phyloP scores from a whole-genome alignment of 1,284 basidiomycete genomes.

The Heterobasidion parviporum region DNA sequence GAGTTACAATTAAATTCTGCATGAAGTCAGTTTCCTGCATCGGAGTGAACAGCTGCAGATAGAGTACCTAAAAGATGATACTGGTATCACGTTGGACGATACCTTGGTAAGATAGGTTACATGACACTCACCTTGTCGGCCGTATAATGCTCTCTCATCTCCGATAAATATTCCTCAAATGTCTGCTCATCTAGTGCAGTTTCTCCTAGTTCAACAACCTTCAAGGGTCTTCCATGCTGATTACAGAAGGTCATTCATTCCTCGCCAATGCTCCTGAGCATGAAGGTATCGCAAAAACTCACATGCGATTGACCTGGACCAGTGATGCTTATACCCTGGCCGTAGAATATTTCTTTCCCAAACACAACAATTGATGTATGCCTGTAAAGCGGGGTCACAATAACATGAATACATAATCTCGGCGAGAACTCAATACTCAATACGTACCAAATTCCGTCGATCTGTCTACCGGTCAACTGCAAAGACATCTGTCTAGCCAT shows the following conservation, averaged over 20 bases:
- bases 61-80: conserved; percentile 80
- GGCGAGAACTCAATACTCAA: not conserved
- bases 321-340: conserved; percentile 69
- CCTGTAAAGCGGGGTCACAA: conserved; percentile 29
- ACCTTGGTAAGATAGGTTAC: not conserved
- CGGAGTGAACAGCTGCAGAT: conserved; percentile 3
- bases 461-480: conserved; percentile 77
- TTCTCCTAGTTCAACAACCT: conserved; percentile 74
- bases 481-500: conserved; percentile 70
- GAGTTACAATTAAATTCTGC: conserved; percentile 86
- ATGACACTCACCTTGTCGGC: conserved; percentile 63
- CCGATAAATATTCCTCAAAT: conserved; percentile 72
- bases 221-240: conserved; percentile 73
- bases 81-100: conserved; percentile 24
- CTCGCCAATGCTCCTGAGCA: conserved; percentile 3
- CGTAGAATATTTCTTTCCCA: conserved; percentile 83
- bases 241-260: conserved; percentile 5
- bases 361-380: conserved; percentile 88
- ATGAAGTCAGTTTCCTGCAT: not conserved
- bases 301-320: conserved; percentile 75
- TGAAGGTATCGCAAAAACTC: conserved; percentile 19
- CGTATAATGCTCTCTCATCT: conserved; percentile 75
- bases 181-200: conserved; percentile 80
- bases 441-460: conserved; percentile 81
- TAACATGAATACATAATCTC: not conserved